Evolutionary conservation across 495 filamentous ascomycete genomes (phyloP).

Genomic region (Podospora conica): DNA sequence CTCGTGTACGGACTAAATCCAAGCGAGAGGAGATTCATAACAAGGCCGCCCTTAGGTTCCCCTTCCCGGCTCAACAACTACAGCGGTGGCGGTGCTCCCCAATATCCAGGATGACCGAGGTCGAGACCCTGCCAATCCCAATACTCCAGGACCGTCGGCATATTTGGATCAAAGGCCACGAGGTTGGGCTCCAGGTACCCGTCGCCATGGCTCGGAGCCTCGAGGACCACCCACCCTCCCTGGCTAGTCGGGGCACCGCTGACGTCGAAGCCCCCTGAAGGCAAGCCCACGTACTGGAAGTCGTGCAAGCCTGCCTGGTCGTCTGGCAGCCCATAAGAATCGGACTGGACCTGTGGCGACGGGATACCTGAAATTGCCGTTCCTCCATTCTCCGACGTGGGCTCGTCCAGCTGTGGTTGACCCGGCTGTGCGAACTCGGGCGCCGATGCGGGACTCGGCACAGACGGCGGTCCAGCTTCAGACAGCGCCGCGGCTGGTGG

Average conservation of each 20-base stretch:
- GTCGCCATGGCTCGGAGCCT: background rate
- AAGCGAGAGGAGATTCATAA: background rate
- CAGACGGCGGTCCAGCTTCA: background rate
- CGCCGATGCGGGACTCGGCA: background rate
- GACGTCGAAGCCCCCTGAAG: background rate
- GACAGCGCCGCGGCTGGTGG: background rate
- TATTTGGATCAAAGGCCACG: constrained; percentile 4
- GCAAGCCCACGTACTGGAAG: background rate
- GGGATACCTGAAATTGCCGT: background rate
- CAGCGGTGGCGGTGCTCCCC: constrained; percentile 3
- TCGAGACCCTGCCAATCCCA: constrained; percentile 25
- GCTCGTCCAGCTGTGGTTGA: background rate
- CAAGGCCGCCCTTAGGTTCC: background rate
- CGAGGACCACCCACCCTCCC: constrained; percentile 12
- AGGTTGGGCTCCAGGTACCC: constrained; percentile 7
- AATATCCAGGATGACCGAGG: constrained; percentile 21
- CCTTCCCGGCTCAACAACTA: background rate
- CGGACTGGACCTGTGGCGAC: background rate
- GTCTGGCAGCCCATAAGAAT: background rate
- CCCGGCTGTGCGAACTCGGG: background rate
- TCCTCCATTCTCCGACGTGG: background rate
- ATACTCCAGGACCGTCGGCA: constrained; percentile 18
- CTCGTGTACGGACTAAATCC: background rate
- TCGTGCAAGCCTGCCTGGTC: no score
- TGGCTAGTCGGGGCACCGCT: background rate